A percentile compares a stretch with the other conserved stretches of the same genome.
Conservation (phyloP, 495 filamentous ascomycete genomes). For the Lasiosphaeria miniovina region DNA sequence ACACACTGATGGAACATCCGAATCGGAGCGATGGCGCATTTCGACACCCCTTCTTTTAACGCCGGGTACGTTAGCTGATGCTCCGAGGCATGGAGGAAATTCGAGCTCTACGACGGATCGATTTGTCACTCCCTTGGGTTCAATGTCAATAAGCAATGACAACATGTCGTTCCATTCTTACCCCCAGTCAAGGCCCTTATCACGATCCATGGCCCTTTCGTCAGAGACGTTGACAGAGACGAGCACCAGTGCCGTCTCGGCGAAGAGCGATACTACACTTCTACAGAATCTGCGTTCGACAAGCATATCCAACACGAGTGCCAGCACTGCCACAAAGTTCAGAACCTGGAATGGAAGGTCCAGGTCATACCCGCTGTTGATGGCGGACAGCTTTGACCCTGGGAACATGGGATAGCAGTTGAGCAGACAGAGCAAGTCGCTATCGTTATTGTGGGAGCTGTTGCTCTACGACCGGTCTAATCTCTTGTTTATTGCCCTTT, state of each 20-base stretch:
- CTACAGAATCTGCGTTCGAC: slow-evolving; percentile 1
- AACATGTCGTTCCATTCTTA: slow-evolving; percentile 27
- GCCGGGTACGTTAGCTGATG: slow-evolving; percentile 1
- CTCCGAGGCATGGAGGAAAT: slow-evolving; percentile 6
- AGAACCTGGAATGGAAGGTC: slow-evolving; percentile 12
- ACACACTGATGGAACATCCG: slow-evolving; percentile 16
- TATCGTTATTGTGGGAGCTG: too few relatives aligned
- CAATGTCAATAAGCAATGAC: slow-evolving; percentile 16
- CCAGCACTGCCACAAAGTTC: slow-evolving; percentile 3
- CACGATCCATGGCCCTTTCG: not conserved
- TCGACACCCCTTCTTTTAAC: not conserved
- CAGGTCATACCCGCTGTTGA: slow-evolving; percentile 7
- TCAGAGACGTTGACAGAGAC: not conserved
- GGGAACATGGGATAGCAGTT: too few relatives aligned
- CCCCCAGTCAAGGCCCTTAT: slow-evolving; percentile 16
- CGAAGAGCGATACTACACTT: slow-evolving; percentile 12
- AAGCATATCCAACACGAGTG: not conserved
- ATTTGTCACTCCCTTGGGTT: slow-evolving; percentile 23
- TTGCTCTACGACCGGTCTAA: too few relatives aligned
- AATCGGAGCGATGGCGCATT: not conserved
- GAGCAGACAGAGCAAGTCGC: too few relatives aligned
- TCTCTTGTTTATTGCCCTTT: too few relatives aligned
- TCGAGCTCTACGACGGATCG: slow-evolving; percentile 18
- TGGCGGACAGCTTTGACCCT: not conserved
- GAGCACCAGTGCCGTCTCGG: slow-evolving; percentile 5